These are phyloP conservation scores for Drosera capensis DNA, from an alignment of 148 eudicot genomes.

Conservation along the genomic window DNA sequence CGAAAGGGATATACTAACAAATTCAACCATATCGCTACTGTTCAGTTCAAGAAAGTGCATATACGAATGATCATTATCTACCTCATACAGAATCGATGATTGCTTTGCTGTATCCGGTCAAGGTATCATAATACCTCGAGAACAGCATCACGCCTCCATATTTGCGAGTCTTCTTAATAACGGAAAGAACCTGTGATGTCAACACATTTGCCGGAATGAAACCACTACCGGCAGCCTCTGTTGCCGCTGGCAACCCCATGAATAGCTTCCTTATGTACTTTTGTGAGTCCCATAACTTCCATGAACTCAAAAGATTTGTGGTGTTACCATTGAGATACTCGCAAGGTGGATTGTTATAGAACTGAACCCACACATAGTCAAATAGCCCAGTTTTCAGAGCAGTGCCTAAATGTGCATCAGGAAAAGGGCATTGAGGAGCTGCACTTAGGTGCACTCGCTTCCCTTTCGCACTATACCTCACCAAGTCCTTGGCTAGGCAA, in stretches of 20 bases:
- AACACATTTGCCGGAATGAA: slow-evolving; percentile 43
- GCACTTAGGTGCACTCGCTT: slow-evolving; percentile 47
- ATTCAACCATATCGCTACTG: too few relatives aligned
- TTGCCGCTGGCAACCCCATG: slow-evolving; percentile 68
- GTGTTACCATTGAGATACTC: slow-evolving; percentile 34
- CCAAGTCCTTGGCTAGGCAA: slow-evolving; percentile 17
- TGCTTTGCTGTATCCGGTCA: too few relatives aligned
- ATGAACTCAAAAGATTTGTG: slow-evolving; percentile 31
- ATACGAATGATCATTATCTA: too few relatives aligned
- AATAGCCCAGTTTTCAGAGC: slow-evolving; percentile 52
- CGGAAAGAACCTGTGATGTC: slow-evolving; percentile 35
- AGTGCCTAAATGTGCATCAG: slow-evolving; percentile 29
- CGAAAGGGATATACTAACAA: too few relatives aligned
- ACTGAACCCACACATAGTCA: slow-evolving; percentile 85
- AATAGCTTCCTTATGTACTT: slow-evolving; percentile 31
- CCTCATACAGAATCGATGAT: too few relatives aligned
- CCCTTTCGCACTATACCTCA: slow-evolving; percentile 3
- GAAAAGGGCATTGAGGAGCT: slow-evolving; percentile 87
- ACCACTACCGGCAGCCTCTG: slow-evolving; percentile 72
- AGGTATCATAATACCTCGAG: slow-evolving; percentile 76
- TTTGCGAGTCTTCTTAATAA: slow-evolving; percentile 35
- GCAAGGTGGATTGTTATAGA: slow-evolving; percentile 78
- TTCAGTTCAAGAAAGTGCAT: too few relatives aligned
- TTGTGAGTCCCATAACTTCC: slow-evolving; percentile 50
- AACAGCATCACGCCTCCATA: slow-evolving; percentile 95